These are phyloP conservation scores for Vanderwaltozyma polyspora DNA, from an alignment of 805 yeast genomes.

Conservation along the genomic window DNA sequence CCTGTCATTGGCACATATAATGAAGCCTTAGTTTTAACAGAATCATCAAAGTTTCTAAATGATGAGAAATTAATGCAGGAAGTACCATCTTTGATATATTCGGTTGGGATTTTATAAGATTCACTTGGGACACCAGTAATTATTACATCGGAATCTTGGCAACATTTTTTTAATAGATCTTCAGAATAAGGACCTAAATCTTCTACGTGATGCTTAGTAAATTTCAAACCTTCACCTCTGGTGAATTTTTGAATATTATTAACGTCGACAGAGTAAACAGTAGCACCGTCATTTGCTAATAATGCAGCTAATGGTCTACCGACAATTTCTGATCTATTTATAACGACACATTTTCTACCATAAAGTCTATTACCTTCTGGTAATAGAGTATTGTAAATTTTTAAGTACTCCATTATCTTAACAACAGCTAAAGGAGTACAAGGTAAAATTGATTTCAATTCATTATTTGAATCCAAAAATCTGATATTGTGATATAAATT, in stretches of 20 bases:
- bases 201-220: constrained; percentile 71
- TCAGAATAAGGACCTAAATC: constrained; percentile 37
- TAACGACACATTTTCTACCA: constrained; percentile 84
- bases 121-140: constrained; percentile 93
- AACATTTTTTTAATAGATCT: constrained; percentile 44
- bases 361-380: constrained; percentile 86
- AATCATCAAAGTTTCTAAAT: constrained; percentile 75
- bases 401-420: constrained; percentile 81
- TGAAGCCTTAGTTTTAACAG: constrained; percentile 76
- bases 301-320: constrained; percentile 96
- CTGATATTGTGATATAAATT: constrained; percentile 91
- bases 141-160: constrained; percentile 74
- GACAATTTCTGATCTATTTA: constrained; percentile 91
- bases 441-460: constrained; percentile 78
- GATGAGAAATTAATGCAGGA: constrained; percentile 84
- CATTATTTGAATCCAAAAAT: constrained; percentile 63
- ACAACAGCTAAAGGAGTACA: constrained; percentile 95
- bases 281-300: constrained; percentile 94
- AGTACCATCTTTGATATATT: constrained; percentile 74
- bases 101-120: constrained; percentile 74
- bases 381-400: constrained; percentile 71
- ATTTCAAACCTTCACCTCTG: constrained; percentile 81
- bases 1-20: constrained; percentile 93
- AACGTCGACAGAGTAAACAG: constrained; percentile 83
- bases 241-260: constrained; percentile 84